Evolutionary conservation across 2,329 filamentous ascomycete genomes (phyloP), one percentile per base, ranked within the genome.

Genomic region (Fusarium nematophilum): DNA sequence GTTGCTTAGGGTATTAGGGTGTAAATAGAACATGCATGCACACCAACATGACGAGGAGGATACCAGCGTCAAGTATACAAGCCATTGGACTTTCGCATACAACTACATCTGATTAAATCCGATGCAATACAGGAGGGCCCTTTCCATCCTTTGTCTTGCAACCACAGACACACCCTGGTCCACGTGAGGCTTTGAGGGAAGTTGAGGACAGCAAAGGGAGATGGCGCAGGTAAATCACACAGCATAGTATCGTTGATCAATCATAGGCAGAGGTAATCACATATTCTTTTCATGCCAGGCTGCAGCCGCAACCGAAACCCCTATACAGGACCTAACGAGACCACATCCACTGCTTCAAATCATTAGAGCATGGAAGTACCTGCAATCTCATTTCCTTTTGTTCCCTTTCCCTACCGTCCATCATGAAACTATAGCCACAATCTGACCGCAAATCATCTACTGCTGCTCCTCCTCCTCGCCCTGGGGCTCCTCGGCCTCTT

Each of bases 401-500:
- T 45, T 40, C 53, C 44, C 13, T 46, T 17, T 49, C 53, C 57
- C 38, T 40, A 40, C 44, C 44, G 17, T 51, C 27, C 42, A 27
- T 62, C 57, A 55, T 57, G 48, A 53, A 49, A 58, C 38, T 55
- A 49, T 51, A 49, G 51, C 43, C 54, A 54, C 42, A 39, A 30
- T 13, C 25, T n/a, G 15, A 31, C 23, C 37, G n/a, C 38, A 40
- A 9, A 17, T 43, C 42, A 10, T 45, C n/a, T 23, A 45, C 33
- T 61, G 49, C 56, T 68, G 30, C 54, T 64, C 64, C 29, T 55
- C 52, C 25, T 57, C 65, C 36, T 61, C 58, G n/a, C 40, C 62
- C 51, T 76, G 73, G 14, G 68, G 70, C 44, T 65, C 83, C 65
- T 81, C 82, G 36, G 79, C 76, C 57, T 82, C 83, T 42, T 83